Evolutionary conservation across 1,284 basidiomycete species (phyloP), one percentile per base, ranked within the genome.

Genomic region (Ceratobasidium sp.): DNA sequence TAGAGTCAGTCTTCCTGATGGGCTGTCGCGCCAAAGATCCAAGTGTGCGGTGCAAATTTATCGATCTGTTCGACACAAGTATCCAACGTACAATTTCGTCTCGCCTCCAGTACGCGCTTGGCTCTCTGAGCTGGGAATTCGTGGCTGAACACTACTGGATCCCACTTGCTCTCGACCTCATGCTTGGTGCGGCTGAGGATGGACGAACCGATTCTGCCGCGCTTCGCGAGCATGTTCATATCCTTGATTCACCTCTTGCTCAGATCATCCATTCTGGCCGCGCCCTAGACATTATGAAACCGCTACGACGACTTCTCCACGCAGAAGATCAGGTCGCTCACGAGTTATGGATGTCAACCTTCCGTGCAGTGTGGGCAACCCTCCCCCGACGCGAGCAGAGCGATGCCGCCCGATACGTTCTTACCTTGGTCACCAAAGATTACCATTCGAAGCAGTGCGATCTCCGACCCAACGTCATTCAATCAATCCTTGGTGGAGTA

Each of bases 81-180:
- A 89, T 99, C 53, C 94, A 96, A 19, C 89, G 92, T 34, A 90
- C 92, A 0, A 86, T 98, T 14, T 89, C 90, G 66, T 90, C 88
- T 75, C 92, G 98, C 34, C 83, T 99, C 63, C 92, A 93, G 66
- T 98, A 98, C 82, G 89, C 99, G 76, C 86, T 98, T 65, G 96
- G 95, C 34, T 90, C 96, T 24, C 96, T 99, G 83, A 97, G 88
- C 81, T 99, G 98, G 98, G 98, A 99, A 78, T 89, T 92, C 11
- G 83, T 99, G 22, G 90, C 94, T 0, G 95, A 98, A 78, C 90
- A 93, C 76, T 96, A 98, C 81, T 99, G 98, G 98, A 92, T 98
- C 59, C 92, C 94, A 77, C 88, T 98, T 56, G 95, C 96, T 41
- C 85, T 98, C 31, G 93, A 98, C 80, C 89, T 99, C 31, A 84